phyloP scores from a whole-genome alignment of 305 asterid species.

The Solanum hybrid region DNA sequence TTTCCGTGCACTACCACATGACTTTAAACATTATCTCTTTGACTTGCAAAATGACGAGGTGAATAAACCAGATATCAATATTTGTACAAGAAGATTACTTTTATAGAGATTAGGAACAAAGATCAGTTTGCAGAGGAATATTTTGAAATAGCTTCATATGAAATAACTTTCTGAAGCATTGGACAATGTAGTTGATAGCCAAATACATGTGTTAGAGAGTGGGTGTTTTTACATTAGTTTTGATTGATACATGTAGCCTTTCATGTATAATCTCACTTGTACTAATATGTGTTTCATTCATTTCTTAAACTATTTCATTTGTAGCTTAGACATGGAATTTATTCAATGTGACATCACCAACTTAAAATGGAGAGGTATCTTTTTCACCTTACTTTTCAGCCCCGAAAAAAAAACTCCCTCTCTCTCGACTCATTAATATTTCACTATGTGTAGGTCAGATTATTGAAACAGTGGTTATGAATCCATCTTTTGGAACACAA shows the following conservation, averaged over 20 bases:
- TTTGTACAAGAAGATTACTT: background rate
- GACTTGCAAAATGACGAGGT: background rate
- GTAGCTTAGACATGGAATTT: conserved; percentile 57
- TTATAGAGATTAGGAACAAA: background rate
- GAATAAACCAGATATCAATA: background rate
- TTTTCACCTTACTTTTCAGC: background rate
- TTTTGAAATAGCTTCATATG: background rate
- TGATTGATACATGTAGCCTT: background rate
- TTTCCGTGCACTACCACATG: too few species aligned
- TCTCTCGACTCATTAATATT: background rate
- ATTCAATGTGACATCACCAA: conserved; percentile 58
- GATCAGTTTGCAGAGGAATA: background rate
- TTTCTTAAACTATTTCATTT: conserved; percentile 9
- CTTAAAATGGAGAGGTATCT: conserved; percentile 49
- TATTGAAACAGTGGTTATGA: conserved; percentile 56
- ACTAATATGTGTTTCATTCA: background rate
- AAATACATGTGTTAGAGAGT: background rate
- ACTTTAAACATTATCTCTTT: background rate
- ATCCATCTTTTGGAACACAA: conserved; percentile 45
- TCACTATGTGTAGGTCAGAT: conserved; percentile 30
- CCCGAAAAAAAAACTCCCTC: background rate
- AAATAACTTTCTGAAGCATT: background rate
- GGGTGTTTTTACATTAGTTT: background rate
- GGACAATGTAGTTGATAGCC: background rate
- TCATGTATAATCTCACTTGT: background rate